Percentiles rank a stretch among this genome's conserved stretches.
These are phyloP conservation scores for Stereum hirsutum DNA, from an alignment of 1,284 basidiomycete genomes.

Conservation along the genomic window DNA sequence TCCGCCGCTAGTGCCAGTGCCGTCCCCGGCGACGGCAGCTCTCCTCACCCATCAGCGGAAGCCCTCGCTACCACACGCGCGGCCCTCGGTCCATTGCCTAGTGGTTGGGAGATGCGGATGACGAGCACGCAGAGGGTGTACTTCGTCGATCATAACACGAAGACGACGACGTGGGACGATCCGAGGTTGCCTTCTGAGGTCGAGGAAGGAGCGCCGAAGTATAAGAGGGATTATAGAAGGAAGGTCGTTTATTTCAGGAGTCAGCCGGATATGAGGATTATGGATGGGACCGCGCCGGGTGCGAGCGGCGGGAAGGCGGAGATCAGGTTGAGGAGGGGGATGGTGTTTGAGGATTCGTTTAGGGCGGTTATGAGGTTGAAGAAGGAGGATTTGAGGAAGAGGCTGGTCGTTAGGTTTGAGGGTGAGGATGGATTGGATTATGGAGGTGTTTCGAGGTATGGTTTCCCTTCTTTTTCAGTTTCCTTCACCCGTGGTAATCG, in stretches of 20 bases:
- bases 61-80: no score
- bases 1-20: constrained; percentile 68
- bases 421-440: constrained; percentile 96
- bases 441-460: constrained; percentile 82
- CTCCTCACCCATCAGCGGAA: no score
- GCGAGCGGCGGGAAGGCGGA: constrained; percentile 85
- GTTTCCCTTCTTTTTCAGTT: constrained; percentile 5
- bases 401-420: constrained; percentile 96
- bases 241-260: constrained; percentile 97
- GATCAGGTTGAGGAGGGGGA: constrained; percentile 88
- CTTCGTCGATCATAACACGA: constrained; percentile 95
- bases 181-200: constrained; percentile 78
- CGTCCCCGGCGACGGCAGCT: constrained; percentile 64
- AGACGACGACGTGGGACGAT: constrained; percentile 98
- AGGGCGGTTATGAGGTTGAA: constrained; percentile 95
- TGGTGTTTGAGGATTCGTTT: constrained; percentile 94
- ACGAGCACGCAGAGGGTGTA: constrained; percentile 91
- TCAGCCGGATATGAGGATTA: constrained; percentile 84
- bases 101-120: constrained; percentile 98
- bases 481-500: no score
- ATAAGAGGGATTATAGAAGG: constrained; percentile 94
- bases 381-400: constrained; percentile 89
- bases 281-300: no score
- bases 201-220: constrained; percentile 90
- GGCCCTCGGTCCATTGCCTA: constrained; percentile 86